These are phyloP conservation scores for Pseudopyricularia cyperi DNA, from an alignment of 2,329 filamentous ascomycete genomes.

Conservation along the genomic window DNA sequence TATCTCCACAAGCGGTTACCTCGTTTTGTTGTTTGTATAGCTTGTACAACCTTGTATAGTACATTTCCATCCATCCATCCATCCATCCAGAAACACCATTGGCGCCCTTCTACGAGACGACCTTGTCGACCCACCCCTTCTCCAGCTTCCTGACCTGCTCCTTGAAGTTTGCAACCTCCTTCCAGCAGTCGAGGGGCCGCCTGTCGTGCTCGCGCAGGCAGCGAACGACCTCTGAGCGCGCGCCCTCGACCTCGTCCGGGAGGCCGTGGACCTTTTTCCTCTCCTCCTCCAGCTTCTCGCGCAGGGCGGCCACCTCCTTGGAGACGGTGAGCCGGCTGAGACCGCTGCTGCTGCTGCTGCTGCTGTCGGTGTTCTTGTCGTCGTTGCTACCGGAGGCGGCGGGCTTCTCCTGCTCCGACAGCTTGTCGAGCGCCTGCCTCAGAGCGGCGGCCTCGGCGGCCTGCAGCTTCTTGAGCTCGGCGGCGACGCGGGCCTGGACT, in stretches of 20 bases:
- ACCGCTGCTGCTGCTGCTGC: slow-evolving; percentile 3
- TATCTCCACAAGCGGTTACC: background rate
- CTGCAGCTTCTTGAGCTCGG: slow-evolving; percentile 72
- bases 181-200: slow-evolving; percentile 85
- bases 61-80: background rate
- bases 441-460: slow-evolving; percentile 58
- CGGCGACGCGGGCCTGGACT: slow-evolving; percentile 74
- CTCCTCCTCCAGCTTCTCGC: slow-evolving; percentile 44
- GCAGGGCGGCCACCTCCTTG: slow-evolving; percentile 46
- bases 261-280: slow-evolving; percentile 55
- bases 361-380: slow-evolving; percentile 5
- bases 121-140: slow-evolving; percentile 75
- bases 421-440: slow-evolving; percentile 51
- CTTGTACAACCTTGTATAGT: background rate
- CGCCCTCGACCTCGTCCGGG: slow-evolving; percentile 59
- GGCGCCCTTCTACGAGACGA: slow-evolving; percentile 33
- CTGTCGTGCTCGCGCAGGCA: slow-evolving; percentile 78
- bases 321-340: slow-evolving; percentile 35
- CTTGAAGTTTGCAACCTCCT: slow-evolving; percentile 85
- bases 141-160: slow-evolving; percentile 77
- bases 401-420: slow-evolving; percentile 23
- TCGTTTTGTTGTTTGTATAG: background rate
- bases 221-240: slow-evolving; percentile 61
- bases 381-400: slow-evolving; percentile 17
- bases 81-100: background rate